Evolutionary conservation across 2,329 filamentous ascomycete genomes (phyloP).

Genomic region (Aureobasidium sp.): DNA sequence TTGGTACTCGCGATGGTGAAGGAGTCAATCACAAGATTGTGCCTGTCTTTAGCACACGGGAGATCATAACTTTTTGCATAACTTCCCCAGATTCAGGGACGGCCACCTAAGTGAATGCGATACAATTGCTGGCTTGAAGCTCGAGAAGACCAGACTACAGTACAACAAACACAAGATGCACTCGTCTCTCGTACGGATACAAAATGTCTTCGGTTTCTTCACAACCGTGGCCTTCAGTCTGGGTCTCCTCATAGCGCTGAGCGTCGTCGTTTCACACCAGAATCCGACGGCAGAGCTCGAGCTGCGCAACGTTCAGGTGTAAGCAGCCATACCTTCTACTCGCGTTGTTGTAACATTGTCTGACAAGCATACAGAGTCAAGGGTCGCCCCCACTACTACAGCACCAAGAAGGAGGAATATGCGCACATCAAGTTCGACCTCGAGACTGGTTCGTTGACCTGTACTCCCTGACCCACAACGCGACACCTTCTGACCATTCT

Average conservation of each 20-base stretch:
- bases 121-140: constrained; percentile 6
- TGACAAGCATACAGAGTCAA: constrained; percentile 54
- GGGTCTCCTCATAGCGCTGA: constrained; percentile 70
- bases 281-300: constrained; percentile 58
- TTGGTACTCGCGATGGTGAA: too few relatives aligned
- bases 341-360: neutral
- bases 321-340: constrained; percentile 29
- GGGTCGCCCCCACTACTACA: constrained; percentile 94
- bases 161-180: constrained; percentile 56
- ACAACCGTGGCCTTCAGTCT: constrained; percentile 85
- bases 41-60: too few relatives aligned
- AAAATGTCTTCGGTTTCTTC: constrained; percentile 97
- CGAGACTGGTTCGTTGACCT: constrained; percentile 53
- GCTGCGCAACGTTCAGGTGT: constrained; percentile 80
- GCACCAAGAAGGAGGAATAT: constrained; percentile 86
- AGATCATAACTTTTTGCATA: neutral
- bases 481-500: constrained; percentile 14
- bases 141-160: neutral
- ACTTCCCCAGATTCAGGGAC: constrained; percentile 2
- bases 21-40: too few relatives aligned
- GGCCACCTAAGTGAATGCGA: neutral
- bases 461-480: constrained; percentile 17
- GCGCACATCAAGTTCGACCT: constrained; percentile 90
- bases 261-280: constrained; percentile 65
- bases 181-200: constrained; percentile 73